Conservation (phyloP, 139 green algal genomes). For the Auxenochlorella pyrenoidosa region DNA sequence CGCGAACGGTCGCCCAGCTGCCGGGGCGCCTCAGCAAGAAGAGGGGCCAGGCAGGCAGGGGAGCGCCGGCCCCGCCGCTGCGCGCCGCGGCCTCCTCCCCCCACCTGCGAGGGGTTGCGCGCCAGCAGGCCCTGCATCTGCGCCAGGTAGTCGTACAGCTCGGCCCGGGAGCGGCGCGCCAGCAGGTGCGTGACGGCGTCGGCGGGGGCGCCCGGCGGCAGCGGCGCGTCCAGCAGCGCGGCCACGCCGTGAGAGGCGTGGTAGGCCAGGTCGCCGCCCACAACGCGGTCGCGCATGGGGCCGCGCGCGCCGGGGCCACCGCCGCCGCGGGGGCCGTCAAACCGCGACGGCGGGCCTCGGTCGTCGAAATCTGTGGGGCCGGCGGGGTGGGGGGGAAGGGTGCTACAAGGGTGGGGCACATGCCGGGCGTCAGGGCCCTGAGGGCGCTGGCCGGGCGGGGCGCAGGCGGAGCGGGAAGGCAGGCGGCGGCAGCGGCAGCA, state of each 20-base stretch:
- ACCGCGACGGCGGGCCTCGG: neutral
- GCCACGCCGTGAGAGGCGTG: constrained; percentile 41
- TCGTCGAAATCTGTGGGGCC: constrained; percentile 1
- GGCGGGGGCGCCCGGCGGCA: constrained; percentile 21
- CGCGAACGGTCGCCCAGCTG: no score
- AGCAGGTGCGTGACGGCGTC: constrained; percentile 42
- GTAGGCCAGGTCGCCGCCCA: constrained; percentile 48
- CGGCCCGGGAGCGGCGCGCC: constrained; percentile 59
- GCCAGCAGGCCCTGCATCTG: constrained; percentile 64
- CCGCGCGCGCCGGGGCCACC: neutral
- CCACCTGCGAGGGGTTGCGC: constrained; percentile 62
- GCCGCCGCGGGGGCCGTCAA: neutral
- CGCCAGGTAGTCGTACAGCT: constrained; percentile 76
- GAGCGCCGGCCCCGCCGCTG: no score
- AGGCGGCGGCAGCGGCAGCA: neutral
- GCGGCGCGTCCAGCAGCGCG: constrained; percentile 21
- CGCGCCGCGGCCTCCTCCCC: neutral
- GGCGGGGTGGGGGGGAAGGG: no score
- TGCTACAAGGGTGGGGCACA: no score
- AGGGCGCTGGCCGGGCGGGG: neutral
- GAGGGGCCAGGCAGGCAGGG: no score
- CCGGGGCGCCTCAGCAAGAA: no score
- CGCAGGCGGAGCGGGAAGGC: neutral
- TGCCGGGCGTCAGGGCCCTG: neutral
- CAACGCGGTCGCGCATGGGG: constrained; percentile 26